A percentile compares a stretch with the other conserved stretches of the same genome.
phyloP scores from a whole-genome alignment of 352 stramenopile species.

The Hyaloperonospora brassicae region DNA sequence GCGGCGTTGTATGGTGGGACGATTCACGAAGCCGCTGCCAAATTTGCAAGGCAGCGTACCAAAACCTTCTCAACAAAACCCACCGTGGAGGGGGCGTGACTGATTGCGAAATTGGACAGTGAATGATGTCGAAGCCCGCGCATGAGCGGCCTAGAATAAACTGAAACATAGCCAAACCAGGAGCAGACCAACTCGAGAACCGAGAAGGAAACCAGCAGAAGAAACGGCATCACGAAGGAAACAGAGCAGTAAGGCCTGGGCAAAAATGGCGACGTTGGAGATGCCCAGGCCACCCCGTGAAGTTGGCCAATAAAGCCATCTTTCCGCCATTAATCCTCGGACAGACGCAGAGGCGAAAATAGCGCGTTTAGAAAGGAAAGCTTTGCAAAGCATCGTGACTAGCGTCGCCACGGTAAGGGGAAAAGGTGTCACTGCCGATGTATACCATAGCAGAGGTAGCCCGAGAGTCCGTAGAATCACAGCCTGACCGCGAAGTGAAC shows the following conservation, averaged over 20 bases:
- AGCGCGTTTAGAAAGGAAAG: conserved; percentile 8
- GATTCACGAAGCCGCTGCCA: too few species aligned
- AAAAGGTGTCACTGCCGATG: conserved; percentile 1
- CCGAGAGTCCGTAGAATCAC: conserved; percentile 7
- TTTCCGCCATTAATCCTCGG: background rate
- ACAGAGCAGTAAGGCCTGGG: conserved; percentile 3
- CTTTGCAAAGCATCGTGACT: conserved; percentile 4
- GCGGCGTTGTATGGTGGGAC: too few species aligned
- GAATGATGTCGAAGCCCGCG: conserved; percentile 8
- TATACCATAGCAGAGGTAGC: conserved; percentile 9
- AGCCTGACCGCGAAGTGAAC: conserved; percentile 3
- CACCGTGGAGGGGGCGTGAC: too few species aligned
- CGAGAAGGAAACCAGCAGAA: background rate
- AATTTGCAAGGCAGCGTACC: too few species aligned
- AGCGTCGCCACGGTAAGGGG: background rate
- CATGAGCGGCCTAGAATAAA: background rate
- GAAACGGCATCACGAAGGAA: conserved; percentile 8
- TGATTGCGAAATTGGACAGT: background rate
- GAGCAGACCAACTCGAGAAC: conserved; percentile 1
- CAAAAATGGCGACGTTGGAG: background rate
- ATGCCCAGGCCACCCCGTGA: background rate
- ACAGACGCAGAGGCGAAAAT: background rate
- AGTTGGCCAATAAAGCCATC: background rate
- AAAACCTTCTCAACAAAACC: too few species aligned
- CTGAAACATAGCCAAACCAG: background rate